Conservation (phyloP, 108 stramenopile genomes). For the Aurantiochytrium sp. region DNA sequence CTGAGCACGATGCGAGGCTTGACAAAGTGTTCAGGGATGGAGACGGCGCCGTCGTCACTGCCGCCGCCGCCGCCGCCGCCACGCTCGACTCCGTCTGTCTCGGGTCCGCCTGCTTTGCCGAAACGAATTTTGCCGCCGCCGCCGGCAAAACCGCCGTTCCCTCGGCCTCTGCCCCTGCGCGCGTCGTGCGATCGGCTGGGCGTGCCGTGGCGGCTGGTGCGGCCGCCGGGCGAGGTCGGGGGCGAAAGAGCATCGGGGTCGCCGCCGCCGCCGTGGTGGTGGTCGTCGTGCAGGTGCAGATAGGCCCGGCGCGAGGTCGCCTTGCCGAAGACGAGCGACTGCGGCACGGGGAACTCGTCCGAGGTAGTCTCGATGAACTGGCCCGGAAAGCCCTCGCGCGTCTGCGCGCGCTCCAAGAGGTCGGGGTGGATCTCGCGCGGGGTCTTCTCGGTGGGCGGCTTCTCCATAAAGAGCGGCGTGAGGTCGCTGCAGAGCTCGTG, state of each 20-base stretch:
- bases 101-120: no score
- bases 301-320: neutral
- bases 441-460: neutral
- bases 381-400: neutral
- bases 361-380: slow-evolving; percentile 22
- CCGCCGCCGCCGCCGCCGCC: no score
- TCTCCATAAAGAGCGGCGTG: neutral
- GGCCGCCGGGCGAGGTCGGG: neutral
- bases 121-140: no score
- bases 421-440: neutral
- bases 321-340: slow-evolving; percentile 11
- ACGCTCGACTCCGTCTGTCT: no score
- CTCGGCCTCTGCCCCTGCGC: no score
- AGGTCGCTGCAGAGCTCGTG: slow-evolving; percentile 7
- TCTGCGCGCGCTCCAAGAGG: neutral
- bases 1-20: neutral
- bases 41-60: no score
- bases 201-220: no score
- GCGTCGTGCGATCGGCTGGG: no score
- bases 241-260: neutral
- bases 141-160: no score
- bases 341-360: neutral
- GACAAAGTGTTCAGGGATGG: neutral
- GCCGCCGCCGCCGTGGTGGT: no score
- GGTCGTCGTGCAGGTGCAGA: neutral